Conservation (phyloP, 208 protist species). For the Wallacemonas collosoma region DNA sequence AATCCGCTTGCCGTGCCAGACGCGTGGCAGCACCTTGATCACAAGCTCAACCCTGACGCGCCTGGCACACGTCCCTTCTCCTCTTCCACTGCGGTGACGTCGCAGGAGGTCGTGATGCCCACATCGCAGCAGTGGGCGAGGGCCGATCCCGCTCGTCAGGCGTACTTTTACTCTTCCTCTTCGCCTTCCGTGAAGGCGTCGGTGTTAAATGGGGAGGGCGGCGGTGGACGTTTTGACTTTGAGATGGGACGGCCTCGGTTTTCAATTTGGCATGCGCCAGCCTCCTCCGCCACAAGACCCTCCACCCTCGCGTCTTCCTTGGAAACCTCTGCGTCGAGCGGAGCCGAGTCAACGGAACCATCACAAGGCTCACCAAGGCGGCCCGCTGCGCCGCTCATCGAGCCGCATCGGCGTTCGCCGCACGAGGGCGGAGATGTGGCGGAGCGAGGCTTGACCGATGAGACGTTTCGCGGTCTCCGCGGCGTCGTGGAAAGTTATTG, state of each 20-base stretch:
- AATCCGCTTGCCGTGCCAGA: constrained; percentile 41
- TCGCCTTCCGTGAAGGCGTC: constrained; percentile 3
- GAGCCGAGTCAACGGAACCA: neutral
- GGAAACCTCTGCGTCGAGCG: neutral
- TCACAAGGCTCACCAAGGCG: neutral
- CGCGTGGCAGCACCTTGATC: constrained; percentile 3
- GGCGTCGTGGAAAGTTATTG: constrained; percentile 57
- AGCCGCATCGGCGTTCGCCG: neutral
- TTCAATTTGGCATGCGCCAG: constrained; percentile 2
- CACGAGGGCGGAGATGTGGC: neutral
- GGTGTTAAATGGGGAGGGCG: neutral
- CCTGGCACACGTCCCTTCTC: neutral
- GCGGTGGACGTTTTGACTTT: constrained; percentile 12
- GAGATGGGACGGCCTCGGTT: constrained; percentile 13
- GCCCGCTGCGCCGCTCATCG: constrained; percentile 1
- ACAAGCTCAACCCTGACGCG: neutral
- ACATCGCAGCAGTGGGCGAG: constrained; percentile 12
- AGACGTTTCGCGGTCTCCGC: constrained; percentile 34
- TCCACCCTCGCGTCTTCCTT: neutral
- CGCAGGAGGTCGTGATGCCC: neutral
- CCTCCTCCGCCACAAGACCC: neutral
- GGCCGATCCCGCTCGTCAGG: constrained; percentile 29
- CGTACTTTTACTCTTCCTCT: constrained; percentile 29
- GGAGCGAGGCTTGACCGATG: constrained; percentile 30
- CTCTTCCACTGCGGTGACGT: neutral